A percentile compares a stretch with the other conserved stretches of the same genome.
phyloP scores from a whole-genome alignment of 2,329 filamentous ascomycete genomes.

The Aspergillus calidoustus region DNA sequence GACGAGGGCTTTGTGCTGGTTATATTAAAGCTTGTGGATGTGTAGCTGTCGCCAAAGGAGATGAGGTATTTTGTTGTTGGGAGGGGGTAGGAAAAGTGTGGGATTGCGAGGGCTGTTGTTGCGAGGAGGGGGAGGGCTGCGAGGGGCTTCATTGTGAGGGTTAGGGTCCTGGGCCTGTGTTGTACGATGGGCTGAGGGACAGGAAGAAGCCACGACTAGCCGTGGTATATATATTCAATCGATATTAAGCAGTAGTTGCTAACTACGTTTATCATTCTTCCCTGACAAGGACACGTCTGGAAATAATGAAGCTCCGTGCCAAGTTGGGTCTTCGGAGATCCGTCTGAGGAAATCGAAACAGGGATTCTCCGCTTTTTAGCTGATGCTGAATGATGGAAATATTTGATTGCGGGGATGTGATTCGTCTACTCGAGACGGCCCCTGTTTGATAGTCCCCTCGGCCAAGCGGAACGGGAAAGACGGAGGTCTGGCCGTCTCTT shows the following conservation, averaged over 20 bases:
- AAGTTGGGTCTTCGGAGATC: background rate
- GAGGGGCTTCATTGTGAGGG: background rate
- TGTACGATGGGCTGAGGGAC: background rate
- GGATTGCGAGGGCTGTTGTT: slow-evolving; percentile 2
- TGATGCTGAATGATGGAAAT: background rate
- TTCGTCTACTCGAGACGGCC: background rate
- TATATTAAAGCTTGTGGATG: slow-evolving; percentile 16
- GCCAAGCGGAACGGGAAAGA: background rate
- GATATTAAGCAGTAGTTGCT: background rate
- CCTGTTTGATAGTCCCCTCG: background rate
- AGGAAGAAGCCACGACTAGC: too few species aligned
- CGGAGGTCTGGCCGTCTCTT: background rate
- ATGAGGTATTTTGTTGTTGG: slow-evolving; percentile 10
- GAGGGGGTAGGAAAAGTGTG: background rate
- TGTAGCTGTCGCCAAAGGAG: slow-evolving; percentile 19
- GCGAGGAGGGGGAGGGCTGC: background rate
- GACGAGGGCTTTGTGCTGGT: slow-evolving; percentile 16
- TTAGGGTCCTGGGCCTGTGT: background rate
- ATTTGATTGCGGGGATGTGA: too few species aligned
- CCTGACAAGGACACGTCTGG: background rate
- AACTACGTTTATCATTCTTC: background rate
- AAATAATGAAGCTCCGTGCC: background rate
- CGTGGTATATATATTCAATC: background rate
- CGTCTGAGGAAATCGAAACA: background rate
- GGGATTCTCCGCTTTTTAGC: background rate